Base-by-base conservation (phyloP, 2,329 filamentous ascomycete species). In the Colletotrichum magnum region DNA sequence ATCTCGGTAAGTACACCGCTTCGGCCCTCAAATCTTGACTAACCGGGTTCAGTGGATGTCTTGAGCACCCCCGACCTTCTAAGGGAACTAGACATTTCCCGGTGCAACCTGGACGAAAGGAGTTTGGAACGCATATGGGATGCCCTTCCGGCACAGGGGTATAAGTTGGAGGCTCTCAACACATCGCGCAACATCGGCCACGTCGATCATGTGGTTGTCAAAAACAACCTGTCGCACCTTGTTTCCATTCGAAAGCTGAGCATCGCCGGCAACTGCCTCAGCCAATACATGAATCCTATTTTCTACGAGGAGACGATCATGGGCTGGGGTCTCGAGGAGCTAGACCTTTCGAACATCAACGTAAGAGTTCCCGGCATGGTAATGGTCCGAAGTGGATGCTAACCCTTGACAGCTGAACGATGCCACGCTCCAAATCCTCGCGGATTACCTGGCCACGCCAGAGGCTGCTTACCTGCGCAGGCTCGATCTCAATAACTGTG, bases 311-410 rank as follows among this genome's bases (percentile, higher is more conserved):
- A 82, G 58, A 76, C 79, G 7, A 76, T 87, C 52, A 72, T 79
- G 48, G 73, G 77, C 18, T 86, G 84, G 80, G 78, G 78, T n/a
- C 78, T 89, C 26, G 84, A 88, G 73, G 85, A 87, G 66, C 77
- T 89, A 16, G 83, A 89, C 70, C 76, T 89, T 32, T 88, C 87
- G 3, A 83, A 84, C 5, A 88, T 86, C 76, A 84, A 84, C 78
- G 85, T 87, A 75, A 71, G 80, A 73, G 26, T 13, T 24, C n/a
- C 43, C 16, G 13, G 7, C 7, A 13, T 26, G 5, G 56, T 67
- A 24, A 41, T 3, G 10, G 2, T 10, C 10, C 6, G 58, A 53
- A 59, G 74, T 60, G 75, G 58, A 36, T n/a, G 50, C 70, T 71
- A 26, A 71, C 45, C 26, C 12, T 26, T 21, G 60, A 6, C 6